These are phyloP conservation scores for Termitomyces sp. DNA, from an alignment of 768 basidiomycete genomes.

Conservation along the genomic window DNA sequence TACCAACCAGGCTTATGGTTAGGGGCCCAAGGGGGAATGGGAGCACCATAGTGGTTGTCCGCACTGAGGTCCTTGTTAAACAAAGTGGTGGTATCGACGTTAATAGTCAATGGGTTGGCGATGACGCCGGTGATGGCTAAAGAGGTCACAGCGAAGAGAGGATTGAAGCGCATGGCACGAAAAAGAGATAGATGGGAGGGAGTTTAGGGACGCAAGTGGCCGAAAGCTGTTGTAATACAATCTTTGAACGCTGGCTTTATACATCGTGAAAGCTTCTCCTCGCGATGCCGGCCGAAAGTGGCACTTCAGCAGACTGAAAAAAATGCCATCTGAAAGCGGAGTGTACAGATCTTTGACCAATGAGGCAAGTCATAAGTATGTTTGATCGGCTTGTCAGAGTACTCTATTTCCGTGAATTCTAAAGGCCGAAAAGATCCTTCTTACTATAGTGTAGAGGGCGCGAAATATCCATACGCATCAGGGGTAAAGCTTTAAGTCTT, in stretches of 20 bases:
- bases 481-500: too few relatives aligned
- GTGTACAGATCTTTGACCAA: too few relatives aligned
- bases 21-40: slow-evolving; percentile 33
- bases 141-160: slow-evolving; percentile 23
- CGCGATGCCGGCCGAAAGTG: slow-evolving; percentile 3
- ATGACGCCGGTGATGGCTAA: slow-evolving; percentile 20
- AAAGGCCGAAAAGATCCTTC: not conserved
- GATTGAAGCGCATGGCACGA: slow-evolving; percentile 26
- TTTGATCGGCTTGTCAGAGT: slow-evolving; percentile 6
- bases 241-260: slow-evolving; percentile 11
- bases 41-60: slow-evolving; percentile 35
- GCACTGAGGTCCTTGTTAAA: slow-evolving; percentile 28
- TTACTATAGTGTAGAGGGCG: not conserved
- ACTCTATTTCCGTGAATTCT: not conserved
- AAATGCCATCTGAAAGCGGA: too few relatives aligned
- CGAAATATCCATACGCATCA: not conserved
- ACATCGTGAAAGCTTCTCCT: not conserved
- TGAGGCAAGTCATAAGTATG: not conserved
- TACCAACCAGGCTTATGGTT: slow-evolving; percentile 40
- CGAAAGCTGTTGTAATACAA: slow-evolving; percentile 1
- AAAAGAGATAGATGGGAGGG: not conserved
- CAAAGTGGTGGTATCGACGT: slow-evolving; percentile 14
- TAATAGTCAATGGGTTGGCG: slow-evolving; percentile 17
- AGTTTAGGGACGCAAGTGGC: slow-evolving; percentile 1
- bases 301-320: too few relatives aligned